Evolutionary conservation across 345 rosid genomes (phyloP), one percentile per base, ranked within the genome.

Genomic region (Chamaenerion angustifolium): DNA sequence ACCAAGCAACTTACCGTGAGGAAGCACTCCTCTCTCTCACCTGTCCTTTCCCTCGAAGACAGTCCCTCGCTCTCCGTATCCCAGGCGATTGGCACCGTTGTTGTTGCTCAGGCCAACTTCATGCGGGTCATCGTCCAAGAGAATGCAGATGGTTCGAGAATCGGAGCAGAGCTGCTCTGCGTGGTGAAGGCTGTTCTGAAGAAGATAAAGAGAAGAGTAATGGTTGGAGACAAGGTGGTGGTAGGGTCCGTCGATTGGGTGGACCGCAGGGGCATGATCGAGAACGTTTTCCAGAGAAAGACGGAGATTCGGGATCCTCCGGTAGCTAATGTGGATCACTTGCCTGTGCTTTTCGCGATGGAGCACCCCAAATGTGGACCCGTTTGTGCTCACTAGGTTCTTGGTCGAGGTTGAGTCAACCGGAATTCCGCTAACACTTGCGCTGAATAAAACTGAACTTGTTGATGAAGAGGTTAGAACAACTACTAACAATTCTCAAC

Each of bases 181-280:
- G 94, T 83, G 65, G 95, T 90, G 69, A 81, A 67, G 60, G 92
- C 94, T 12, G 74, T 90, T 65, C 56, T 86, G 66, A 90, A 86
- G 81, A 86, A 90, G 86, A 85, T 90, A 68, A 77, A 78, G 68
- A 66, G 98, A 71, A 79, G 86, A 55, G 94, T 90, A 45, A 51
- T 85, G 61, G 95, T 90, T 3, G 98, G 98, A 27, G 95, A 90
- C 58, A 77, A 63, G 66, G 98, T 90, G 41, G 59, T 88, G 43
- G 92, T 85, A 0, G 88, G 95, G 11, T 79, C 92, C 13, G 75
- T 90, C 47, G 95, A 90, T 71, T 90, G 98, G 98, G 77, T 78
- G 45, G 98, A 79, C 45, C 75, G 81, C 0, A 69, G 53, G 42
- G 53, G 42, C 6, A 23, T 40, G 53, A 49, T 49, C 10, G 53